Evolutionary conservation across 805 yeast genomes (phyloP).

Genomic region (Wickerhamiella alocasiicola): DNA sequence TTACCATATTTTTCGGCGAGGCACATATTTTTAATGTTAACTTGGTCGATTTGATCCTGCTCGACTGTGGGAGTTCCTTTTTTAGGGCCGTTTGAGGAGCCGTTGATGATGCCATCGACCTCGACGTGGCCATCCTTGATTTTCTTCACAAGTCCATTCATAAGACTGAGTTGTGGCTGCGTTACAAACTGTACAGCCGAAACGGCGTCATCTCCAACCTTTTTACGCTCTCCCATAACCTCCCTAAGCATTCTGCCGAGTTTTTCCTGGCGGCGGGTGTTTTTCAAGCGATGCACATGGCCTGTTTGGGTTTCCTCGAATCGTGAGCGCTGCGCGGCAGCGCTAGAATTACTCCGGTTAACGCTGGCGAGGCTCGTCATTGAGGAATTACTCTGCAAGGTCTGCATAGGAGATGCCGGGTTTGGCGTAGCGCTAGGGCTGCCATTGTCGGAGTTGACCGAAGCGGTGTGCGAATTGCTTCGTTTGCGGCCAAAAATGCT

Average conservation of each 20-base stretch:
- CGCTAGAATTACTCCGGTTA: conserved; percentile 3
- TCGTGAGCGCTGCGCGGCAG: conserved; percentile 12
- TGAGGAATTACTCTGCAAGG: conserved; percentile 8
- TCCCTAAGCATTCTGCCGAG: conserved; percentile 51
- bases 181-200: conserved; percentile 22
- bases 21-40: conserved; percentile 23
- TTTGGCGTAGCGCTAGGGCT: conserved; percentile 1
- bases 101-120: conserved; percentile 24
- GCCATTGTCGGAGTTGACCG: neutral
- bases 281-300: conserved; percentile 70
- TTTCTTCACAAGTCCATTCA: conserved; percentile 26
- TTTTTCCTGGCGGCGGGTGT: conserved; percentile 41
- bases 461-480: neutral
- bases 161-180: conserved; percentile 21
- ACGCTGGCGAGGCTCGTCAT: conserved; percentile 7
- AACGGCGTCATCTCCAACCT: conserved; percentile 26
- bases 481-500: conserved; percentile 12
- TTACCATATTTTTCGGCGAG: conserved; percentile 84
- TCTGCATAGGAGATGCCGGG: conserved; percentile 3
- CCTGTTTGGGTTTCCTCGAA: conserved; percentile 37
- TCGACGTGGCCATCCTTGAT: conserved; percentile 29
- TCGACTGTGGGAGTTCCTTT: conserved; percentile 10
- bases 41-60: conserved; percentile 2
- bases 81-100: conserved; percentile 15
- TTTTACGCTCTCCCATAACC: conserved; percentile 28